Evolutionary conservation across 257 asterid species (phyloP).

Genomic region (Marsdenia floribunda): DNA sequence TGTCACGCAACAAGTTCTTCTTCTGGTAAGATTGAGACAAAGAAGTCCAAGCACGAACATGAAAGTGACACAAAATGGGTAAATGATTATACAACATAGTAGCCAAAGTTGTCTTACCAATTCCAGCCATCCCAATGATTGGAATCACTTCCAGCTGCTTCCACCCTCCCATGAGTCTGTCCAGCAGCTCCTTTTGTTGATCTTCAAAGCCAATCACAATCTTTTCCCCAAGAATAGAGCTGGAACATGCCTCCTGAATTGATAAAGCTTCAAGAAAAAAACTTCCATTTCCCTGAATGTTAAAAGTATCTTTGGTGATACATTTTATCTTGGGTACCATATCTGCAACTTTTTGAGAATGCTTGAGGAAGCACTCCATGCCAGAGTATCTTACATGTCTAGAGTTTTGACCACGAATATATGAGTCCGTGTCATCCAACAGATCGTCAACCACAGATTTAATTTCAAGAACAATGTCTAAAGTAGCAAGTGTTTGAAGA

Average conservation of each 20-base stretch:
- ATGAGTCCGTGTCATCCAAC: neutral
- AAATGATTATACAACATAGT: neutral
- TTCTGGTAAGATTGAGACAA: neutral
- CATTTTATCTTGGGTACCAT: neutral
- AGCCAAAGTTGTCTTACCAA: constrained; percentile 5
- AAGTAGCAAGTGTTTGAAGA: neutral
- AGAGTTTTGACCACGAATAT: neutral
- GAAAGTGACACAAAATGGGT: neutral
- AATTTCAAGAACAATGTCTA: neutral
- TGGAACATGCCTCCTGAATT: neutral
- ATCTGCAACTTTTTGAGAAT: neutral
- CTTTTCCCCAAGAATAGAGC: neutral
- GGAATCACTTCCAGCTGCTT: constrained; percentile 2
- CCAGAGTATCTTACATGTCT: neutral
- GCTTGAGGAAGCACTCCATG: neutral
- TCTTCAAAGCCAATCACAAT: neutral
- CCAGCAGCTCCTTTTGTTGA: neutral
- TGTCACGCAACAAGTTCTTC: neutral
- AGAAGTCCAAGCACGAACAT: constrained; percentile 4
- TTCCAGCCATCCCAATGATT: neutral
- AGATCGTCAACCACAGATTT: neutral
- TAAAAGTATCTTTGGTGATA: neutral
- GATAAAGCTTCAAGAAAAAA: neutral
- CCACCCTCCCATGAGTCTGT: constrained; percentile 1
- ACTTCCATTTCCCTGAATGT: neutral